Evolutionary conservation across 345 rosid genomes (phyloP).

Genomic region (Syzygium aqueum): DNA sequence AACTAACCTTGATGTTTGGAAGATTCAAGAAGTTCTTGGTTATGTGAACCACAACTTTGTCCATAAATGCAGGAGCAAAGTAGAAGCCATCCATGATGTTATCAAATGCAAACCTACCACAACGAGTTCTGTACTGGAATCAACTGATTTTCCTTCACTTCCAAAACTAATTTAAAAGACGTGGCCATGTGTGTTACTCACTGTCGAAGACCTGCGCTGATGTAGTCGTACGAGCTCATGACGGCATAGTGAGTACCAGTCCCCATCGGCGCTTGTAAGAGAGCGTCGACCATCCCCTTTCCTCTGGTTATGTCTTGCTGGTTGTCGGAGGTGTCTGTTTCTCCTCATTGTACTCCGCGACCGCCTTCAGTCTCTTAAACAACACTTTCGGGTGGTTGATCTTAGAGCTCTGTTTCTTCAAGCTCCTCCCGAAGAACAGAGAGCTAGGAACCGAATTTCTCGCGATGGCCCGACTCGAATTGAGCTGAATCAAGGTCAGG

Average conservation of each 20-base stretch:
- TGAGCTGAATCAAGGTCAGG: constrained; percentile 15
- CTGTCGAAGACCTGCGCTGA: constrained; percentile 41
- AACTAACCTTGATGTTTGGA: constrained; percentile 38
- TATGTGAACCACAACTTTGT: constrained; percentile 42
- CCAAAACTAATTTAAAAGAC: not conserved
- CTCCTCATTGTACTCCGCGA: constrained; percentile 24
- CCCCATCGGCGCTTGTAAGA: constrained; percentile 49
- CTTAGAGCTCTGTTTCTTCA: constrained; percentile 12
- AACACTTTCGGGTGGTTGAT: not conserved
- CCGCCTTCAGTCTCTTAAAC: constrained; percentile 4
- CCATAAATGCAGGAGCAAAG: constrained; percentile 52
- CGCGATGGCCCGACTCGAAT: constrained; percentile 1
- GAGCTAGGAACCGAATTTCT: constrained; percentile 9
- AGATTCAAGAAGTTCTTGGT: constrained; percentile 49
- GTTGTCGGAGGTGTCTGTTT: constrained; percentile 39
- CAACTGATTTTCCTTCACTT: not conserved
- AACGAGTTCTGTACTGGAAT: not conserved
- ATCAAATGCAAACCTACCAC: constrained; percentile 20
- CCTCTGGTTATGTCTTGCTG: constrained; percentile 50
- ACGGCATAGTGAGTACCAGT: constrained; percentile 41
- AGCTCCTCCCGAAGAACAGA: constrained; percentile 15
- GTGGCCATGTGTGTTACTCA: constrained; percentile 2
- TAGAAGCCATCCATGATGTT: constrained; percentile 43
- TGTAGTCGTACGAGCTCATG: constrained; percentile 37
- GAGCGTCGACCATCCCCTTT: constrained; percentile 43